Evolutionary conservation across 1,284 basidiomycete species (phyloP).

Genomic region (Omphalotus olearius): DNA sequence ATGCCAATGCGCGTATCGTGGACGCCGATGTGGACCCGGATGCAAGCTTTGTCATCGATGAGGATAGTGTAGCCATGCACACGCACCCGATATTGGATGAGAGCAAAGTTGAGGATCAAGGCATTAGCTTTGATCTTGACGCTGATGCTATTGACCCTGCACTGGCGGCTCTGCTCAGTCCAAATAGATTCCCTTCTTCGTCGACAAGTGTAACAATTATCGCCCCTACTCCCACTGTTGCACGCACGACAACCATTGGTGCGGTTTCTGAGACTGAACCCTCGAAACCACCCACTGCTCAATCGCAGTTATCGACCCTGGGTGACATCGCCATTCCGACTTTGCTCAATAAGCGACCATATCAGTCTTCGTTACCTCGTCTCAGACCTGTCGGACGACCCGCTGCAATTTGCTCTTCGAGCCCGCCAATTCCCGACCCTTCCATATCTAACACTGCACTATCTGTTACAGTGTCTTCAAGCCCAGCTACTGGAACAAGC

Average conservation of each 20-base stretch:
- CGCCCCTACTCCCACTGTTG: not conserved
- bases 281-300: not conserved
- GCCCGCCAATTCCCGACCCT: too few relatives aligned
- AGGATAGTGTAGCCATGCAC: not conserved
- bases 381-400: too few relatives aligned
- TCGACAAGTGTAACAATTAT: not conserved
- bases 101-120: not conserved
- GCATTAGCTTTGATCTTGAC: slow-evolving; percentile 1
- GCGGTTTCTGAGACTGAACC: too few relatives aligned
- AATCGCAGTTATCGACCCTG: not conserved
- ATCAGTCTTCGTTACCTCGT: too few relatives aligned
- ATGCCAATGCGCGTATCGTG: slow-evolving; percentile 5
- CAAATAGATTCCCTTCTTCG: slow-evolving; percentile 8
- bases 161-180: slow-evolving; percentile 11
- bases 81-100: not conserved
- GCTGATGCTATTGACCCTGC: slow-evolving; percentile 9
- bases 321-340: not conserved
- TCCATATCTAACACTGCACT: too few relatives aligned
- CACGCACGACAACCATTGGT: not conserved
- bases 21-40: slow-evolving; percentile 1
- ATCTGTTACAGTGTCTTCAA: too few relatives aligned
- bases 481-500: too few relatives aligned
- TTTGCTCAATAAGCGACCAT: too few relatives aligned
- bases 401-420: too few relatives aligned
- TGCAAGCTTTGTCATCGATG: not conserved